Evolutionary conservation across 2,329 filamentous ascomycete genomes (phyloP).

Genomic region (Fusarium subglutinans): DNA sequence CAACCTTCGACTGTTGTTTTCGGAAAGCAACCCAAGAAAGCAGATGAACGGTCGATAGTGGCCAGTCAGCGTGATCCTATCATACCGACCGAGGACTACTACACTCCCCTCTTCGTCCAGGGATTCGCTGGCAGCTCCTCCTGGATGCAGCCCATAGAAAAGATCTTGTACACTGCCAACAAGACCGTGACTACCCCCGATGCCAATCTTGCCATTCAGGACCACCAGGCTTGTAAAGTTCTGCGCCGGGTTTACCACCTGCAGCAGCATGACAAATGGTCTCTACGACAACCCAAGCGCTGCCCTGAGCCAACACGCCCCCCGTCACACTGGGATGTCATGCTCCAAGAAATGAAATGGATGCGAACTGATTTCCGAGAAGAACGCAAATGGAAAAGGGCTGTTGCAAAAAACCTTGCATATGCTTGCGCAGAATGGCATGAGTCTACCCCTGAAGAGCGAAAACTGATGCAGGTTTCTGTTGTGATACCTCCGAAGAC

Average conservation of each 20-base stretch:
- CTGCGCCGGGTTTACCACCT: conserved; percentile 88
- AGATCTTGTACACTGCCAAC: conserved; percentile 81
- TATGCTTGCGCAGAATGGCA: conserved; percentile 87
- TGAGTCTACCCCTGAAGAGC: conserved; percentile 69
- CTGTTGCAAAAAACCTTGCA: conserved; percentile 81
- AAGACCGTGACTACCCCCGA: conserved; percentile 91
- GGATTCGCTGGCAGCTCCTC: conserved; percentile 63
- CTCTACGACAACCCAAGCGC: conserved; percentile 86
- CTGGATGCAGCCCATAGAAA: conserved; percentile 72
- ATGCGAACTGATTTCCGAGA: conserved; percentile 97
- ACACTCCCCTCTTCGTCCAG: conserved; percentile 69
- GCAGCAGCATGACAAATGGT: conserved; percentile 93
- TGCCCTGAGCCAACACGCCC: conserved; percentile 82
- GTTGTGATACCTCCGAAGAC: conserved; percentile 58
- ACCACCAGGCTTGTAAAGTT: conserved; percentile 88
- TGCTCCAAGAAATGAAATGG: conserved; percentile 95
- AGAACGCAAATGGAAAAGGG: conserved; percentile 92
- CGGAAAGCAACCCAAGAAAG: conserved; percentile 68
- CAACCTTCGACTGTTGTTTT: conserved; percentile 82
- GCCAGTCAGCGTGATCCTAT: conserved; percentile 52
- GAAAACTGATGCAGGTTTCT: conserved; percentile 74
- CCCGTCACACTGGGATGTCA: conserved; percentile 82
- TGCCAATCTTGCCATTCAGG: conserved; percentile 82
- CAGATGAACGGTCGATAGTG: conserved; percentile 58
- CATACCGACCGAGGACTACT: conserved; percentile 68